Evolutionary conservation across 306 rosid genomes (phyloP), one percentile per base, ranked within the genome.

Genomic region (Benincasa hispida): DNA sequence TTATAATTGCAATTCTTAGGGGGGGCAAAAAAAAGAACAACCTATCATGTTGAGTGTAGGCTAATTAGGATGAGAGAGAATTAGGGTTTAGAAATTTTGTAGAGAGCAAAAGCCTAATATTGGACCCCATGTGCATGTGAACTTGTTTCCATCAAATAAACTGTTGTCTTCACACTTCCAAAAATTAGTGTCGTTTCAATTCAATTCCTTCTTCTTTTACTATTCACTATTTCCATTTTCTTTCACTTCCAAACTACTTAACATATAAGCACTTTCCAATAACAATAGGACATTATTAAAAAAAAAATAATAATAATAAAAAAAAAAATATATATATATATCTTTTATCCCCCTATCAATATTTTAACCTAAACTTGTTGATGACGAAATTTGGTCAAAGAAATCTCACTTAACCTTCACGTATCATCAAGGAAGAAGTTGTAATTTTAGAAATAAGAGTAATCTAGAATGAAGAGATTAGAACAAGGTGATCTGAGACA

Each of bases 111-210:
- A 88, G 80, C 85, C 90, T 82, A 85, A 81, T 83, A 58, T 72
- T 66, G 82, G 74, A 74, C 61, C 91, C 93, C 93, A 89, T 91
- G 87, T 84, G 91, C 98, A 89, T 91, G 91, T 93, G 88, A 84
- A 76, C 68, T 35, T 85, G 93, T 88, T 87, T 54, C 86, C 78
- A 76, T 83, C 89, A 77, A 80, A 57, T 37, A 50, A 30, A 54
- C 25, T 47, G 34, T 69, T 72, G 77, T 61, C 11, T 61, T 62
- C 12, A 17, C 22, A 62, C 69, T 34, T 5, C 48, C 72, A 34
- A 65, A 63, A 35, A 32, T 61, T 42, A 61, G 0, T 63, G 72
- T 63, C 72, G 2, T 30, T 65, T 65, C 72, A 5, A 9, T 63
- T 63, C 27, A 14, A n/a, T 63, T 34, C 47, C 21, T 21, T 62